A percentile compares a stretch with the other conserved stretches of the same genome.
These are phyloP conservation scores for Daldinia loculata DNA, from an alignment of 495 filamentous ascomycete species.

Conservation along the genomic window DNA sequence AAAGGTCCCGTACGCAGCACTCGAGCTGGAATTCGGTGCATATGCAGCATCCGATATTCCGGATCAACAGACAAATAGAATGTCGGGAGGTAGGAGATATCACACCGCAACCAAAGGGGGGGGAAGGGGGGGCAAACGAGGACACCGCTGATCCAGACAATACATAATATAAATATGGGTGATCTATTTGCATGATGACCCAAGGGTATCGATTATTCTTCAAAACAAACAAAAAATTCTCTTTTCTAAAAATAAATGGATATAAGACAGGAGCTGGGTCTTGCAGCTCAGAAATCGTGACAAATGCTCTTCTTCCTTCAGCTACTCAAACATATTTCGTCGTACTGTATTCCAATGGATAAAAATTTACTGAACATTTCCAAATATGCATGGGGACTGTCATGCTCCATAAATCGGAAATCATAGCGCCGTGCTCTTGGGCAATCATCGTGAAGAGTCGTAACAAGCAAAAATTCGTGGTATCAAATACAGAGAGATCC, in stretches of 20 bases:
- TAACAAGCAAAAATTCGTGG: slow-evolving; percentile 41
- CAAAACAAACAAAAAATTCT: slow-evolving; percentile 24
- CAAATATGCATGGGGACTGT: slow-evolving; percentile 39
- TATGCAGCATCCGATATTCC: slow-evolving; percentile 38
- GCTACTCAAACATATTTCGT: slow-evolving; percentile 27
- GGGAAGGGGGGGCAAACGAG: neutral
- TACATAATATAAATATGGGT: slow-evolving; percentile 26
- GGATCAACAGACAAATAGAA: slow-evolving; percentile 30
- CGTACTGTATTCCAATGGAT: slow-evolving; percentile 35
- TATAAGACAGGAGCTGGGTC: slow-evolving; percentile 32
- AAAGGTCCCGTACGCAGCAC: slow-evolving; percentile 6
- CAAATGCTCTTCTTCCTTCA: slow-evolving; percentile 29
- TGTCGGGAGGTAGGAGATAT: slow-evolving; percentile 10
- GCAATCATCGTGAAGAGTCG: slow-evolving; percentile 40
- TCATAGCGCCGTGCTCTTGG: slow-evolving; percentile 31
- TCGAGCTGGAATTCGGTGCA: slow-evolving; percentile 22
- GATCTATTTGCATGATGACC: slow-evolving; percentile 38
- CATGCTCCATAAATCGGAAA: slow-evolving; percentile 40
- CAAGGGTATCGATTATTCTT: slow-evolving; percentile 34
- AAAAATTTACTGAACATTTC: slow-evolving; percentile 33
- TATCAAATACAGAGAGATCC: slow-evolving; percentile 39
- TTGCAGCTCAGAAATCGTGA: slow-evolving; percentile 36
- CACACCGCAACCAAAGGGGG: slow-evolving; percentile 33
- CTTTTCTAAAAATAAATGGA: slow-evolving; percentile 24
- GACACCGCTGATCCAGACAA: slow-evolving; percentile 3